phyloP scores from a whole-genome alignment of 306 rosid species.

The Gynostemma pentaphyllum region DNA sequence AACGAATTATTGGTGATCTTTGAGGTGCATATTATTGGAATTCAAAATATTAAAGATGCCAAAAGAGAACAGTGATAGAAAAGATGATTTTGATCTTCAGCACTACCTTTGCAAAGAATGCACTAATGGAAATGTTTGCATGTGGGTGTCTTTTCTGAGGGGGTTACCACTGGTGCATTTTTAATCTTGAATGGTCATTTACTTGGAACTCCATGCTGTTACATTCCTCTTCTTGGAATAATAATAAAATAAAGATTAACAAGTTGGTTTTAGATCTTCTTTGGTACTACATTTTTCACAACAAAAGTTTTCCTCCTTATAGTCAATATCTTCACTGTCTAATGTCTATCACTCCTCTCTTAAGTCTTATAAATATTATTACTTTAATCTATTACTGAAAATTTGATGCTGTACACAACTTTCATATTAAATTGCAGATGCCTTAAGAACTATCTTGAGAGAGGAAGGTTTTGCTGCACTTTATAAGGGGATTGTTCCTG shows the following conservation, averaged over 20 bases:
- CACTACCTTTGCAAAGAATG: background rate
- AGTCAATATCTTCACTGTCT: no score
- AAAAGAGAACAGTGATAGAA: background rate
- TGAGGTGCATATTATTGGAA: background rate
- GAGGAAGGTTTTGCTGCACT: constrained; percentile 82
- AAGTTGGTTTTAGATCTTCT: background rate
- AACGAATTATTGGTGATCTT: background rate
- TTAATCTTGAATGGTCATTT: background rate
- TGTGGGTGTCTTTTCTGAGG: background rate
- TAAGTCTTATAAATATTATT: background rate
- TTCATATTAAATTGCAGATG: constrained; percentile 52
- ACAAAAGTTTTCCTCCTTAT: background rate
- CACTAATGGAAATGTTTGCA: background rate
- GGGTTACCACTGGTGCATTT: background rate
- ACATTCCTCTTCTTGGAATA: background rate
- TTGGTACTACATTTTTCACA: background rate
- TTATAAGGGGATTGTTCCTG: constrained; percentile 77
- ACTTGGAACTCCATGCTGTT: background rate
- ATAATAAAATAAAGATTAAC: background rate
- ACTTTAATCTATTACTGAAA: constrained; percentile 14
- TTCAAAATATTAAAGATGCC: background rate
- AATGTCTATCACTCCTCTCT: no score
- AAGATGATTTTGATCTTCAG: background rate
- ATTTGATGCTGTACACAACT: background rate
- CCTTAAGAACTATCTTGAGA: constrained; percentile 76